Base-by-base conservation (phyloP, 2,329 filamentous ascomycete species). In the Thielaviopsis ethacetica region DNA sequence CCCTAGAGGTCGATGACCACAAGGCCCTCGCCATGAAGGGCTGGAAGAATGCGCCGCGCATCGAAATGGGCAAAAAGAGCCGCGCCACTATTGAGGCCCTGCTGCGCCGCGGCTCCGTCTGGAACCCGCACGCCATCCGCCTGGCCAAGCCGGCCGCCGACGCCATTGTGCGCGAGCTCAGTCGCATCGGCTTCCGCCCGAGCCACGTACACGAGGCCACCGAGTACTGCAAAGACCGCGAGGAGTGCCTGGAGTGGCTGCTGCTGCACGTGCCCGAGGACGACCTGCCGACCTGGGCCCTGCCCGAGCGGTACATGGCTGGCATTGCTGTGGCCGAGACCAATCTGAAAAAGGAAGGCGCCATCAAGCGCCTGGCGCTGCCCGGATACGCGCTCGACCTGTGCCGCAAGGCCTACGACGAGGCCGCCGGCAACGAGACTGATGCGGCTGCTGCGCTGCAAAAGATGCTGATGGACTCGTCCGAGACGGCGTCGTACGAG, bases 251-350 rank as follows among this genome's bases (percentile, higher is more conserved):
- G 2, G 91, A 97, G 69, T 98, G 93, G 93, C 78, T 98, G 17
- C 78, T 98, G 54, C 91, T 97, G 56, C 91, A 98, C 70, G 90
- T 98, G 2, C 93, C 93, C 1, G 93, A 98, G 68, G 93, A 98
- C 68, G 93, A 97, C 66, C 74, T 97, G n/a, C 93, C 93, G 1
- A 76, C 80, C 6, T 97, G 91, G 90, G 88, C 88, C 65, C 74
- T 98, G 50, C 93, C 93, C 0, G 91, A 94, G 71, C 87, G 84
- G 62, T 98, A 98, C 69, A 84, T 87, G 12, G 91, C 91, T 27
- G 93, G 93, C 22, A 84, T 97, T 26, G 89, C 85, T 52, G 84
- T 98, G 63, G 91, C 84, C 1, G 86, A 86, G 56, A 86, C 84
- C 6, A 86, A 96, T 68, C 70, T 96, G 62, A 87, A 83, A 67